These are phyloP conservation scores for Trichoderma sp. DNA, from an alignment of 2,329 filamentous ascomycete species.

Conservation along the genomic window DNA sequence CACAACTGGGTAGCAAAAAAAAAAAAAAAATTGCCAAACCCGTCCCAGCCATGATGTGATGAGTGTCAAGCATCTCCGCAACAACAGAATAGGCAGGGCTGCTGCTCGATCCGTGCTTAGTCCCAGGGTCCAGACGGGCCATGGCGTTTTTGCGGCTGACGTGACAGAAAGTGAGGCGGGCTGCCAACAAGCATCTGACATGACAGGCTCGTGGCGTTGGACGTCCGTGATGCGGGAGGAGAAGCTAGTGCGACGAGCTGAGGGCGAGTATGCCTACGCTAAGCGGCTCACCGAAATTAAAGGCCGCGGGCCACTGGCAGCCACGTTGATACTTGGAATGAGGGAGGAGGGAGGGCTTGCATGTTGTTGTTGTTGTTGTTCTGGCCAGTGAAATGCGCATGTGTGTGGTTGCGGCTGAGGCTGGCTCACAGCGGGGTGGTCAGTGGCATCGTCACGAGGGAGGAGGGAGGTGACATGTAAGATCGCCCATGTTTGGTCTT, in stretches of 20 bases:
- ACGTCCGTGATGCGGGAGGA: background rate
- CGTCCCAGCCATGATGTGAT: background rate
- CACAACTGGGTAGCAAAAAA: background rate
- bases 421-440: background rate
- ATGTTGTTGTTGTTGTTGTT: background rate
- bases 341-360: background rate
- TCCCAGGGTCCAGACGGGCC: background rate
- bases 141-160: background rate
- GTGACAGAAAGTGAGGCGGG: background rate
- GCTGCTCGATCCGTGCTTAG: background rate
- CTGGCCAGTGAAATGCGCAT: background rate
- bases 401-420: background rate
- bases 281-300: background rate
- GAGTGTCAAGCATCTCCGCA: background rate
- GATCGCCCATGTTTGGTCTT: background rate
- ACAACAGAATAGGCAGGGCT: background rate
- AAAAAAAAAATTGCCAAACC: background rate
- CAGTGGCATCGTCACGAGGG: background rate
- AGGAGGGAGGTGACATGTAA: background rate
- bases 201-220: conserved; percentile 3
- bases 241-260: background rate
- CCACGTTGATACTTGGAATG: background rate
- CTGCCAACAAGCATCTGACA: conserved; percentile 7
- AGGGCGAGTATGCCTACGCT: conserved; percentile 6
- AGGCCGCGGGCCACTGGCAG: background rate